A percentile compares a stretch with the other conserved stretches of the same genome.
These are phyloP conservation scores for Aspergillus persii DNA, from an alignment of 2,329 filamentous ascomycete species.

Conservation along the genomic window DNA sequence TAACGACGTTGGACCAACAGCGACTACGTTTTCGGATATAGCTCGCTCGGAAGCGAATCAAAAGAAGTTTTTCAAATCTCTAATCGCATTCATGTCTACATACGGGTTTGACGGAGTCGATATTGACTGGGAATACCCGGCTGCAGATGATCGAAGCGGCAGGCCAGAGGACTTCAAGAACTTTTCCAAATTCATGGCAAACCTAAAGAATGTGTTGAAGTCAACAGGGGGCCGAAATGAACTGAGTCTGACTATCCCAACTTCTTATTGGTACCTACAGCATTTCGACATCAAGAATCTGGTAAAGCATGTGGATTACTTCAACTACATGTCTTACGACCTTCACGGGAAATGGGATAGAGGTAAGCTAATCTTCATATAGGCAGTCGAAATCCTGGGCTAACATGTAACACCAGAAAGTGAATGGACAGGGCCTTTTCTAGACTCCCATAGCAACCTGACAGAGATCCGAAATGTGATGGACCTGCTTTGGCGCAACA, in stretches of 20 bases:
- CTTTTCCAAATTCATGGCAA: conserved; percentile 22
- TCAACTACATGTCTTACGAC: conserved; percentile 34
- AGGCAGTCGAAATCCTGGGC: neutral
- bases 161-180: conserved; percentile 35
- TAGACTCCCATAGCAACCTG: conserved; percentile 31
- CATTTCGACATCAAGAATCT: conserved; percentile 23
- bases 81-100: conserved; percentile 40
- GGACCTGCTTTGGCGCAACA: conserved; percentile 28
- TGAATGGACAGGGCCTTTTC: conserved; percentile 17
- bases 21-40: conserved; percentile 22
- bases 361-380: neutral
- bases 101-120: conserved; percentile 49
- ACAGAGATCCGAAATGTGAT: conserved; percentile 31
- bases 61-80: conserved; percentile 35
- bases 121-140: conserved; percentile 47
- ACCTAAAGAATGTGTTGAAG: conserved; percentile 14
- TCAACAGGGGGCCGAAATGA: conserved; percentile 14
- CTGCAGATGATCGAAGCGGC: conserved; percentile 40
- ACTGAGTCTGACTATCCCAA: conserved; percentile 21
- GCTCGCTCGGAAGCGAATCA: conserved; percentile 15
- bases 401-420: neutral
- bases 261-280: conserved; percentile 32
- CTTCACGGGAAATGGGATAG: conserved; percentile 29
- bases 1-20: conserved; percentile 31
- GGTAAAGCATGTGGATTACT: conserved; percentile 18